phyloP scores from a whole-genome alignment of 2,329 filamentous ascomycete species.

The Tolypocladium ophioglossoides region DNA sequence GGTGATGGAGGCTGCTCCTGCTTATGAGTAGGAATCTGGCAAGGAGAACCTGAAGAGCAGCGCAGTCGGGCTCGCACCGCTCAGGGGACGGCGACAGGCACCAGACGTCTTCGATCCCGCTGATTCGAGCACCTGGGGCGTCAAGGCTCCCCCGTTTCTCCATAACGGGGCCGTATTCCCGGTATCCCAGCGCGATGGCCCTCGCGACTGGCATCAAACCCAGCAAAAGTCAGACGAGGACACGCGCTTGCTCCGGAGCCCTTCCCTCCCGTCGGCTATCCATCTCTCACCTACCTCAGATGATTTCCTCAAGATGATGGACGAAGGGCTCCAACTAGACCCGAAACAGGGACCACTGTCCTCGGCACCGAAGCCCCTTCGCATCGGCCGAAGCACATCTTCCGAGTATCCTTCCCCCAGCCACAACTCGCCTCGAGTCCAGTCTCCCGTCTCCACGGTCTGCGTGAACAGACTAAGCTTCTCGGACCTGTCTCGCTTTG shows the following conservation, averaged over 20 bases:
- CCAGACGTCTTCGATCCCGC: neutral
- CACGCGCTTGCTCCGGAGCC: neutral
- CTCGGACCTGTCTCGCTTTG: slow-evolving; percentile 18
- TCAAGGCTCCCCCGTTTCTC: slow-evolving; percentile 5
- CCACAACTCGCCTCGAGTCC: slow-evolving; percentile 8
- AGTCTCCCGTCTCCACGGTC: slow-evolving; percentile 16
- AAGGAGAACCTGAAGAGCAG: neutral
- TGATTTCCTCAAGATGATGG: slow-evolving; percentile 9
- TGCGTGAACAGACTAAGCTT: slow-evolving; percentile 13
- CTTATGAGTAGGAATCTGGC: neutral
- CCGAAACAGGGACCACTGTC: neutral
- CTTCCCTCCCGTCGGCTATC: neutral
- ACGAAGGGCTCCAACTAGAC: slow-evolving; percentile 6
- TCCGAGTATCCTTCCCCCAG: slow-evolving; percentile 19
- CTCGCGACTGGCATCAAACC: neutral
- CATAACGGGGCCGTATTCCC: slow-evolving; percentile 1
- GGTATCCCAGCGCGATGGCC: neutral
- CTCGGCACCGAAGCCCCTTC: neutral
- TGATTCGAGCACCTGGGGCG: slow-evolving; percentile 5
- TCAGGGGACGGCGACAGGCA: neutral
- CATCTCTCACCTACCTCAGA: slow-evolving; percentile 1
- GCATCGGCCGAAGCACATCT: slow-evolving; percentile 14
- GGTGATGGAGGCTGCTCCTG: neutral
- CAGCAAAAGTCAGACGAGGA: neutral
- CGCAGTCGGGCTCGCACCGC: neutral